Percentiles rank a stretch among this genome's conserved stretches.
Conservation (phyloP, 2,329 filamentous ascomycete species). For the Botrytis deweyae region DNA sequence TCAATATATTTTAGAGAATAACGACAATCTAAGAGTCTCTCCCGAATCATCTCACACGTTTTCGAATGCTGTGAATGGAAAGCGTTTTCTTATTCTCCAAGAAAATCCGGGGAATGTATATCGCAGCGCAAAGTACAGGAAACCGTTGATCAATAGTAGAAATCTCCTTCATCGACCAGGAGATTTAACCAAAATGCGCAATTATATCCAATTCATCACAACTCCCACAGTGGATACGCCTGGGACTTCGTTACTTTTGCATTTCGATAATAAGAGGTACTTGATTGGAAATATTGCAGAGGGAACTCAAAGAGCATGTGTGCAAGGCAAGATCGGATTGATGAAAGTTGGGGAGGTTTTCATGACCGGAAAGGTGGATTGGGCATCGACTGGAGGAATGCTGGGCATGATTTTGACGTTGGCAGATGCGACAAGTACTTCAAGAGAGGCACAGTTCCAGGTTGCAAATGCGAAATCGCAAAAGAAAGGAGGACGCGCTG, state of each 20-base stretch:
- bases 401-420: slow-evolving; percentile 83
- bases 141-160: not conserved
- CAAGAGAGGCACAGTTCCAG: slow-evolving; percentile 42
- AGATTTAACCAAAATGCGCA: slow-evolving; percentile 59
- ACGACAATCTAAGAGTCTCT: not conserved
- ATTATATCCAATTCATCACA: slow-evolving; percentile 70
- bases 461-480: slow-evolving; percentile 30
- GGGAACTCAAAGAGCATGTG: slow-evolving; percentile 75
- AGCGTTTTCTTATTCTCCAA: not conserved
- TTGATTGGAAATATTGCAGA: slow-evolving; percentile 80
- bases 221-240: slow-evolving; percentile 86
- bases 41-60: not conserved
- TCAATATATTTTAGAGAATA: not conserved
- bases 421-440: slow-evolving; percentile 61
- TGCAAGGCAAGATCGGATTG: slow-evolving; percentile 59
- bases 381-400: slow-evolving; percentile 76
- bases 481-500: slow-evolving; percentile 28
- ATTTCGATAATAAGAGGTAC: slow-evolving; percentile 81
- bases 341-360: slow-evolving; percentile 74
- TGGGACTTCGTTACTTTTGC: slow-evolving; percentile 73
- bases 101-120: slow-evolving; percentile 12
- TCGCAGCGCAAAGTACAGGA: not conserved
- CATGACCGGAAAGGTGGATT: slow-evolving; percentile 73
- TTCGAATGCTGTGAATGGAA: not conserved
- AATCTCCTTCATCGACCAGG: not conserved